Evolutionary conservation across 2,329 filamentous ascomycete species (phyloP).

Genomic region (Sclerotinia subarctica): DNA sequence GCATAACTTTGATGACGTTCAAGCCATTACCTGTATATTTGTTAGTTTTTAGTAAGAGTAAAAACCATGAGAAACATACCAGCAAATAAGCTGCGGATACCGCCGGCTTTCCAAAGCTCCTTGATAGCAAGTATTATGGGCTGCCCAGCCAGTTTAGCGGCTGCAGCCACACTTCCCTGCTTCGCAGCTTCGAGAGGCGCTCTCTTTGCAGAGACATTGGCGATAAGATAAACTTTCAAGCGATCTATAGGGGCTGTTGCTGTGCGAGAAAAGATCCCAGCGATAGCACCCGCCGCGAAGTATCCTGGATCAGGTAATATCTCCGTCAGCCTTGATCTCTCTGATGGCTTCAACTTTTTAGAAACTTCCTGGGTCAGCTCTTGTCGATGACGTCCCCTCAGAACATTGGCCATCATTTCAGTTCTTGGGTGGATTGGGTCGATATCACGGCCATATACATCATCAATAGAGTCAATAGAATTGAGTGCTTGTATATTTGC

Average conservation of each 20-base stretch:
- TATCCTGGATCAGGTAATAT: constrained; percentile 81
- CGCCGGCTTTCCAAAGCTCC: constrained; percentile 81
- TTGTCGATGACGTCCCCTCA: constrained; percentile 16
- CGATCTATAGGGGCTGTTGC: constrained; percentile 94
- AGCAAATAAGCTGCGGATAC: constrained; percentile 85
- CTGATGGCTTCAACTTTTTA: constrained; percentile 23
- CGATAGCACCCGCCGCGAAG: constrained; percentile 91
- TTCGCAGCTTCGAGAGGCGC: constrained; percentile 65
- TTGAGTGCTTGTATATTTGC: constrained; percentile 24
- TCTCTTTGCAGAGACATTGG: constrained; percentile 67
- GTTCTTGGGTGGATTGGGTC: constrained; percentile 6
- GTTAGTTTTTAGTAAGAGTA: constrained; percentile 15
- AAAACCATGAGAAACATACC: constrained; percentile 52
- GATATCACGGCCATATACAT: constrained; percentile 12
- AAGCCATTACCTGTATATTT: constrained; percentile 74
- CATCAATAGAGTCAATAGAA: constrained; percentile 25
- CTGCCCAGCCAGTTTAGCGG: constrained; percentile 61
- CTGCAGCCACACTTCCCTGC: constrained; percentile 63
- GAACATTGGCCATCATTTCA: constrained; percentile 14
- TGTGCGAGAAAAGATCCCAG: constrained; percentile 91
- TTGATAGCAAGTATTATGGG: constrained; percentile 71
- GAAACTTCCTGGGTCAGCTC: constrained; percentile 23
- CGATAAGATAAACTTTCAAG: constrained; percentile 94
- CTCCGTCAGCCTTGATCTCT: constrained; percentile 36
- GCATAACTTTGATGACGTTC: constrained; percentile 97